These are phyloP conservation scores for Acer campestre DNA, from an alignment of 345 rosid species.

Conservation along the genomic window DNA sequence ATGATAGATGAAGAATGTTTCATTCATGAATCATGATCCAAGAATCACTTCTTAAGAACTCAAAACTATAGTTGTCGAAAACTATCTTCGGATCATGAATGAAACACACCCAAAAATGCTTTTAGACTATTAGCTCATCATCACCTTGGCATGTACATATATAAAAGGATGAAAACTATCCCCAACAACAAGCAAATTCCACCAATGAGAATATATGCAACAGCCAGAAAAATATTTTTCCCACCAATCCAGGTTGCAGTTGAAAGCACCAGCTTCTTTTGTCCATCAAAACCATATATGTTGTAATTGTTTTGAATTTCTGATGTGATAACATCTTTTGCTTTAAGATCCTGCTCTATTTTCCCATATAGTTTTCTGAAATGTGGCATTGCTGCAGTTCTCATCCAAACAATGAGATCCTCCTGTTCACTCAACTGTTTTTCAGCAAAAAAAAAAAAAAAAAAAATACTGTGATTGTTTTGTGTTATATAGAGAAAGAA, in stretches of 20 bases:
- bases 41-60: neutral
- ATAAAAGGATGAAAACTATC: slow-evolving; percentile 40
- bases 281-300: slow-evolving; percentile 49
- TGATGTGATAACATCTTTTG: slow-evolving; percentile 32
- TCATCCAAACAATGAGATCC: slow-evolving; percentile 56
- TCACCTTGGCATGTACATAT: slow-evolving; percentile 54
- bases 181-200: slow-evolving; percentile 49
- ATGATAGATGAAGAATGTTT: neutral
- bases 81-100: neutral
- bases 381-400: slow-evolving; percentile 9
- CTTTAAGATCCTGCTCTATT: slow-evolving; percentile 17
- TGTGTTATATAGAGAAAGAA: neutral
- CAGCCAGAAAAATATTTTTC: slow-evolving; percentile 50
- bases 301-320: slow-evolving; percentile 51
- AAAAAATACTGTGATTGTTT: neutral
- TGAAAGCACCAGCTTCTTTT: slow-evolving; percentile 55
- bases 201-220: slow-evolving; percentile 44
- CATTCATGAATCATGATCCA: no score
- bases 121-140: neutral
- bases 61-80: neutral
- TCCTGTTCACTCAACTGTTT: slow-evolving; percentile 57
- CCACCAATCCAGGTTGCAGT: slow-evolving; percentile 64
- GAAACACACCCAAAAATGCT: neutral
- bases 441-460: slow-evolving; percentile 4
- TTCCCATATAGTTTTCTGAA: slow-evolving; percentile 17